Evolutionary conservation across 495 filamentous ascomycete genomes (phyloP), one percentile per base, ranked within the genome.

Genomic region (Aspergillus taichungensis): DNA sequence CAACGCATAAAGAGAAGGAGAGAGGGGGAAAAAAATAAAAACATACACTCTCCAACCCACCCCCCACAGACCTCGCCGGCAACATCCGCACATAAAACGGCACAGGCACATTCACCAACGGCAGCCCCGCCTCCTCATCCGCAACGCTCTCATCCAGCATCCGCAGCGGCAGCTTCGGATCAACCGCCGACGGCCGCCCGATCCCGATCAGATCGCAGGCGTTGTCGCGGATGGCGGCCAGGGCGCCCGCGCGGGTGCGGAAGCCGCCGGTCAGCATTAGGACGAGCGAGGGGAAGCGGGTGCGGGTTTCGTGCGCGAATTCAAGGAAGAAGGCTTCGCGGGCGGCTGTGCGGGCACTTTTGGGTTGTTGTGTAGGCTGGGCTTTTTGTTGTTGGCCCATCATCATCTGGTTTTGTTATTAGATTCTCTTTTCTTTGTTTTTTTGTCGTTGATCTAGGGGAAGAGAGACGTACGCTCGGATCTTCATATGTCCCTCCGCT

Each of bases 281-380:
- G 5, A 71, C 57, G 3, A 76, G 51, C 3, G 45, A 45, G 0
- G 74, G 73, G 49, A 72, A 69, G 9, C 67, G 50, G 1, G 42
- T 45, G 30, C 76, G 69, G 28, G 75, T 63, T 14, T 60, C 59
- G 13, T 58, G 52, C 0, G 77, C 72, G 46, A 80, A 80, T 49
- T 76, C 67, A 40, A 81, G 62, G 66, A 81, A 82, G 67, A 81
- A 82, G 6, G 77, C 73, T 47, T 82, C 79, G n/a, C 77, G 70
- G 8, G 65, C 61, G 8, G 61, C 51, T 1, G 74, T 79, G 30
- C 72, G 60, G 2, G 50, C 62, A 18, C 64, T 66, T 42, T 60
- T 57, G 2, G 46, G 3, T 38, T 38, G 2, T 11, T 11, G 8
- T 24, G 33, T 43, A 13, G 34, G 49, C n/a, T n/a, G n/a, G n/a